Evolutionary conservation across 2,329 filamentous ascomycete genomes (phyloP), one percentile per base, ranked within the genome.

Genomic region (Aspergillus intermedius): DNA sequence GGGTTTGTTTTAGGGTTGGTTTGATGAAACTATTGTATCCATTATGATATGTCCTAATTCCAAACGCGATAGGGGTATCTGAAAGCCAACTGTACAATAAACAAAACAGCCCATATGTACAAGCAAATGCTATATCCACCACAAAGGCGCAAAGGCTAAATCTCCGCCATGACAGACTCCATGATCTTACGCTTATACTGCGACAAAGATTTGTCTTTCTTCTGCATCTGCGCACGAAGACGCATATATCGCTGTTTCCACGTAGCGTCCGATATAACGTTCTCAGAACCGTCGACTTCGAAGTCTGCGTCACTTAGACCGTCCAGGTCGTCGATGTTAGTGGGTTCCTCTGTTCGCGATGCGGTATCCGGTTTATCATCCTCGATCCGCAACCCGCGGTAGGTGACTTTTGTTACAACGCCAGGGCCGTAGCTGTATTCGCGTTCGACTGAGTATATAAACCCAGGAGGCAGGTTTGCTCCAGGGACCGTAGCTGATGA

Each of bases 111-210:
- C 15, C 37, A 40, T 21, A 40, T 12, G 19, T 40, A 17, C 4
- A 40, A 17, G 17, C 37, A 40, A 40, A 28, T 28, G 7, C 25
- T 19, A 40, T 12, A 22, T 12, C 12, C n/a, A 12, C 10, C 4
- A 21, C 1, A 5, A 40, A 6, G 17, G 17, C 9, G 22, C 3
- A 5, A 40, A 6, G 17, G 10, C 9, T 40, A 40, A 19, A 70
- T 63, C 48, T 70, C 67, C 35, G 65, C 63, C 69, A 72, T 72
- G n/a, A 72, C 69, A 13, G 66, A 69, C 53, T 72, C 67, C 13
- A 72, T 58, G 25, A 72, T 69, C 42, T 64, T 70, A 30, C 69
- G 68, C 48, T 71, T 71, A 46, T 72, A 72, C 39, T 69, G 59
- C 1, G 63, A 61, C 23, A 72, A 49, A 19, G 67, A 59, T 12